These are phyloP conservation scores for Blastomyces gilchristii DNA, from an alignment of 2,329 filamentous ascomycete species.

Conservation along the genomic window DNA sequence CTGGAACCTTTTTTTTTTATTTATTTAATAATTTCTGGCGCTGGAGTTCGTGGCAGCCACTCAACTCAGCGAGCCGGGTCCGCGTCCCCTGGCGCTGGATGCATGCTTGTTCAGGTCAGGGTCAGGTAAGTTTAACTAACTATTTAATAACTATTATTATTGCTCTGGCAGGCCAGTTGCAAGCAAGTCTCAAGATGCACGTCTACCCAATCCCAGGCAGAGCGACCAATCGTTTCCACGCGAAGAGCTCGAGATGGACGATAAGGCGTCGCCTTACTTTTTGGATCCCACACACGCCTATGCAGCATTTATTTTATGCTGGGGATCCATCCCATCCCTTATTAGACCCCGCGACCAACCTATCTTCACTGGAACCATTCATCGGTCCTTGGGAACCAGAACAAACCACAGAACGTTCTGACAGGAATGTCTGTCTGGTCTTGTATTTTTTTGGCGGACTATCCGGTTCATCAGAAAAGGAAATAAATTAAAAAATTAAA, in stretches of 20 bases:
- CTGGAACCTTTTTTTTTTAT: neutral
- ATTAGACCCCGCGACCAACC: neutral
- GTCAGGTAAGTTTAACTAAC: no score
- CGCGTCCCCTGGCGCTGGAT: slow-evolving; percentile 1
- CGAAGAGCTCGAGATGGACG: slow-evolving; percentile 23
- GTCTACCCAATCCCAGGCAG: slow-evolving; percentile 19
- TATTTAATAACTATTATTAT: neutral
- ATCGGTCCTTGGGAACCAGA: neutral
- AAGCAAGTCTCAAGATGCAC: slow-evolving; percentile 13
- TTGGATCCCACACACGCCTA: slow-evolving; percentile 9
- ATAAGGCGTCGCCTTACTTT: slow-evolving; percentile 27
- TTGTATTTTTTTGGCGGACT: slow-evolving; percentile 4
- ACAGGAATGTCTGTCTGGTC: neutral
- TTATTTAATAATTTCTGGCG: neutral
- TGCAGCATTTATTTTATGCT: neutral
- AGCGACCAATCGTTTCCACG: slow-evolving; percentile 27
- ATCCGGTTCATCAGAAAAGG: slow-evolving; percentile 1
- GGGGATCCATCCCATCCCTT: slow-evolving; percentile 3
- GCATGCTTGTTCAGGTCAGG: slow-evolving; percentile 1
- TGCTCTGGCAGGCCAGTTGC: neutral
- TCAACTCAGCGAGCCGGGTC: slow-evolving; percentile 6
- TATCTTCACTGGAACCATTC: slow-evolving; percentile 4
- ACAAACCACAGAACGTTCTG: slow-evolving; percentile 5
- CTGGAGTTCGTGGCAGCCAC: slow-evolving; percentile 5
- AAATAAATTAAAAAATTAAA: no score